Evolutionary conservation across 192 early-diverging fungal species (phyloP), one percentile per base, ranked within the genome.

Genomic region (Mortierella hygrophila): DNA sequence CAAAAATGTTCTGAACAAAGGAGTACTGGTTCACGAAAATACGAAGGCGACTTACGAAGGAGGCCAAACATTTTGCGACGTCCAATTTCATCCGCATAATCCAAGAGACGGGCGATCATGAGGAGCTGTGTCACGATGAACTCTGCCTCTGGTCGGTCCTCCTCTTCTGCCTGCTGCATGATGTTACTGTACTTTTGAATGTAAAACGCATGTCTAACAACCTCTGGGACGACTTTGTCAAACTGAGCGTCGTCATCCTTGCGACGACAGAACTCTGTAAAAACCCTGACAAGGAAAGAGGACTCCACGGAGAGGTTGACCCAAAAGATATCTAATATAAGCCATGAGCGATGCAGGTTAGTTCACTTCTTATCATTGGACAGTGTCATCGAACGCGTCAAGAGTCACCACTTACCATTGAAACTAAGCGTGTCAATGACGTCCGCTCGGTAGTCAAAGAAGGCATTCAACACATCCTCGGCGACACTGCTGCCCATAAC

Each of bases 11-110:
- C 11, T 44, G 9, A 11, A 46, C 44, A 46, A 46, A 46, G 13
- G 13, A 46, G 1, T 13, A 13, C 44, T 46, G 13, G 11, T 15
- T 46, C 9, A 46, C 10, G 44, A 46, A 11, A 46, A 13, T 46
- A 46, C 13, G 13, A 46, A 46, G 44, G 44, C 70, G 13, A 86
- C 90, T 85, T 91, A 95, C 97, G 94, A 77, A 97, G 88, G 71
- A 94, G 85, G 38, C 90, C 92, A 83, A 95, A 92, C 90, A 98
- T 94, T 83, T 93, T 89, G 29, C 96, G 93, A 44, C 97, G 92
- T 8, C 97, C 97, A 74, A 95, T 91, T 91, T 98, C 97, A 86
- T 98, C 97, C 37, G 93, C 93, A 79, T 97, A 98, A 60, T 97
- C 97, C 21, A 95, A 90, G 54, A 92, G 88, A 74, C 91, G 92